Evolutionary conservation across 1,284 basidiomycete genomes (phyloP), one percentile per base, ranked within the genome.

Genomic region (Rhizopogon hawkerae): DNA sequence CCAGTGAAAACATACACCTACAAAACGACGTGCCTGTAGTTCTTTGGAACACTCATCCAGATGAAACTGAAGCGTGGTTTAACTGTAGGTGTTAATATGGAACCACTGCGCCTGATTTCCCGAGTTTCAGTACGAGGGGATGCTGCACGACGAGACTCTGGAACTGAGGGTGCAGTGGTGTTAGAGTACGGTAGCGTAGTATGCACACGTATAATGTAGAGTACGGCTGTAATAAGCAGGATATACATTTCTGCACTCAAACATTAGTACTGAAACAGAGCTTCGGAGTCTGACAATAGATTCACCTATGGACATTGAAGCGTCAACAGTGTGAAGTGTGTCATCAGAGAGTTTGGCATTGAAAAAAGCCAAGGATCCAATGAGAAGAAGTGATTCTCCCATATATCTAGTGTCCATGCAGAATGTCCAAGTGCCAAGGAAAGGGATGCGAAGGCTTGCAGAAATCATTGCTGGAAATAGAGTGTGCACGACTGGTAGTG

Each of bases 1-100:
- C 36, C 44, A 55, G 29, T 43, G 41, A 43, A 43, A 18, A 43
- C 8, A 8, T 9, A 33, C 7, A 18, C 29, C 16, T 33, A 33
- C 2, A 29, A 21, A 43, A 43, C 4, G 13, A 58, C 69, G 26
- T 54, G 85, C 87, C 87, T 74, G 60, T 88, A 91, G 59, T 90
- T 89, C 64, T 89, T 88, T 0, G 85, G 84, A 7, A 89, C 86
- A n/a, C 88, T 86, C 88, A 90, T 90, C 86, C 86, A 90, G 29
- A 90, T 74, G 60, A 82, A 85, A 33, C 81, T 78, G 54, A 79
- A 78, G 54, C 77, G 74, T n/a, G 68, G 64, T 65, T 74, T 77
- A 52, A 65, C 70, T 14, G 60, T 56, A 38, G 56, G 46, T 44
- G 44, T 57, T 46, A 61, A 54, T 51, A 58, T 49, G 54, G 62